These are phyloP conservation scores for Petasospora fabianii DNA, from an alignment of 1,139 yeast genomes.

Conservation along the genomic window DNA sequence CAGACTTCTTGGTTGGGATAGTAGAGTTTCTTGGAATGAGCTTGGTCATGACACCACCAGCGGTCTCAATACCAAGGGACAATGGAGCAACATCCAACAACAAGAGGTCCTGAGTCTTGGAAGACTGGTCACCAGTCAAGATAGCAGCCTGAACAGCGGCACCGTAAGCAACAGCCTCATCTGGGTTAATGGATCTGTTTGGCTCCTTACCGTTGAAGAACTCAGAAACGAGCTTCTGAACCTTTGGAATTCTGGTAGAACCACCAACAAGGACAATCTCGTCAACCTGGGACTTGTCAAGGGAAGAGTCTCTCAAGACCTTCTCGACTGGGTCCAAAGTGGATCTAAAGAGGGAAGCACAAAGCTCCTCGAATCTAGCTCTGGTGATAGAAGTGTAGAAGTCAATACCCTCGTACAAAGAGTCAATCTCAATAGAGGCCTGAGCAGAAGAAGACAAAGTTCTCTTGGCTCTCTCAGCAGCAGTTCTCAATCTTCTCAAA, in stretches of 20 bases:
- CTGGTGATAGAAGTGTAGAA: constrained; percentile 77
- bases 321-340: constrained; percentile 81
- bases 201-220: constrained; percentile 89
- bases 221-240: constrained; percentile 81
- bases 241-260: constrained; percentile 92
- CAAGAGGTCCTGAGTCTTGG: constrained; percentile 76
- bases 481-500: constrained; percentile 81
- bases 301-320: constrained; percentile 75
- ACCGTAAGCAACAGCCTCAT: constrained; percentile 73
- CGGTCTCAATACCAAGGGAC: constrained; percentile 89
- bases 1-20: constrained; percentile 89
- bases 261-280: constrained; percentile 91
- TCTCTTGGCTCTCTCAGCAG: constrained; percentile 90
- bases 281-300: constrained; percentile 74
- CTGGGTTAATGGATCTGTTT: constrained; percentile 86
- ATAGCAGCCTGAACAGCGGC: constrained; percentile 88
- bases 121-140: constrained; percentile 69
- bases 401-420: constrained; percentile 76
- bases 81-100: constrained; percentile 89
- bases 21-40: constrained; percentile 89
- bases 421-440: constrained; percentile 82
- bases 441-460: constrained; percentile 80
- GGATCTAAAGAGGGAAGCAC: constrained; percentile 77
- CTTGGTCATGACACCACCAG: constrained; percentile 93
- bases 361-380: constrained; percentile 85